Evolutionary conservation across 1,139 yeast genomes (phyloP), one percentile per base, ranked within the genome.

Genomic region (Meyerozyma smithsonii): DNA sequence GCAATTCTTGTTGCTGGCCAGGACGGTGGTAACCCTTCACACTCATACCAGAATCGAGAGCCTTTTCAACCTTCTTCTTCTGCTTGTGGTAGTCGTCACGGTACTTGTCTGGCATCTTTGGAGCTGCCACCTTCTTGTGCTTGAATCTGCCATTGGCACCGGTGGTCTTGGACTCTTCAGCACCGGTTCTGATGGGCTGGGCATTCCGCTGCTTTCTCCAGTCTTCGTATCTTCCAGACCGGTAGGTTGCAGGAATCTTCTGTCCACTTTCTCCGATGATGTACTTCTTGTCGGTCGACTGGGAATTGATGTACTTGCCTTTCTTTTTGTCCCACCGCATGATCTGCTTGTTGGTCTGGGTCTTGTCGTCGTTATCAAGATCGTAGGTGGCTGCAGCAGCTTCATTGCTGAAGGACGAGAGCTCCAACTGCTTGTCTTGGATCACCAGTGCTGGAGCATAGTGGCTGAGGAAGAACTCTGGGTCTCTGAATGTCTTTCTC

Each of bases 221-320:
- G 39, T 83, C 84, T 43, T 89, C 97, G 56, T 79, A 92, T 52
- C 89, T 81, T 40, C 99, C 99, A 4, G 95, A 83, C 55, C 87
- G 75, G 64, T 83, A 89, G 16, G 95, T 75, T 1, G 98, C 98
- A 4, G 98, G 97, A 42, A 94, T 81, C 60, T 79, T 80, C 54
- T 86, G 90, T 7, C 99, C 99, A 60, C 88, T 83, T 60, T 94
- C 99, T 48, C 97, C 95, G 48, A 89, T 84, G 53, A 94, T 92
- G 61, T 74, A 92, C 64, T 87, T 90, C 59, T 83, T 79, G 55
- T 86, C 92, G 19, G 84, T 77, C 43, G 94, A 86, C 52, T 79
- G 81, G 15, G 87, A 73, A 57, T 89, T 88, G 56, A 90, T 76
- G 61, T 87, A 92, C 51, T 89, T 89, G 52, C 95, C 95, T 62